A percentile compares a stretch with the other conserved stretches of the same genome.
These are phyloP conservation scores for Toxicodendron radicans DNA, from an alignment of 345 rosid species.

Conservation along the genomic window DNA sequence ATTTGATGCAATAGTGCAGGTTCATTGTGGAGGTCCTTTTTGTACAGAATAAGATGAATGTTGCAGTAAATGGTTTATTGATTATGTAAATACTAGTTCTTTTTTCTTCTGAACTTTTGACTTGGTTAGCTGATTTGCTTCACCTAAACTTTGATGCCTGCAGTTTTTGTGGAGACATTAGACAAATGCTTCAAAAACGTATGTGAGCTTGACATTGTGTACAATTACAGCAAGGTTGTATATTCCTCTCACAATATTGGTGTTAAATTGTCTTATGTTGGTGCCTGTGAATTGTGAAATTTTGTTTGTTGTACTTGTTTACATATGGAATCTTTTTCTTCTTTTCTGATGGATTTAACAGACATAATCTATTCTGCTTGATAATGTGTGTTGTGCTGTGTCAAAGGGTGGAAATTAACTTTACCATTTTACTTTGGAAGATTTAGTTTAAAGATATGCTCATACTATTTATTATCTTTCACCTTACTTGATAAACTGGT, in stretches of 20 bases:
- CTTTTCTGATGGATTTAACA: not conserved
- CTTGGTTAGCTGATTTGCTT: slow-evolving; percentile 23
- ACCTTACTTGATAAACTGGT: not conserved
- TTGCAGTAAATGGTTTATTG: not conserved
- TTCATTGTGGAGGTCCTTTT: not conserved
- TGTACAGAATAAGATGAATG: not conserved
- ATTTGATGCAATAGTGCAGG: not conserved
- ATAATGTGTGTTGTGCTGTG: not conserved
- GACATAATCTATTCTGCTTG: not conserved
- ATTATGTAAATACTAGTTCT: not conserved
- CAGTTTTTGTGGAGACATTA: slow-evolving; percentile 95
- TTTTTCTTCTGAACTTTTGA: not conserved
- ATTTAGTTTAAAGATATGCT: not conserved
- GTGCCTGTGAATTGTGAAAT: not conserved
- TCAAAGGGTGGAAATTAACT: not conserved
- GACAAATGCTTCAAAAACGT: slow-evolving; percentile 99
- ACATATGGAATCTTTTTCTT: not conserved
- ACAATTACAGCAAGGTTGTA: slow-evolving; percentile 85
- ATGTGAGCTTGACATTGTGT: slow-evolving; percentile 85
- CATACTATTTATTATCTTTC: not conserved
- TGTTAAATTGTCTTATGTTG: not conserved
- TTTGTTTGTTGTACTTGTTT: not conserved
- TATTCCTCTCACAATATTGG: slow-evolving; percentile 2
- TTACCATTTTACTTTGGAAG: not conserved
- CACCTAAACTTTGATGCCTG: slow-evolving; percentile 25